Evolutionary conservation across 768 basidiomycete genomes (phyloP), one percentile per base, ranked within the genome.

Genomic region (Rhizopogon salebrosus): DNA sequence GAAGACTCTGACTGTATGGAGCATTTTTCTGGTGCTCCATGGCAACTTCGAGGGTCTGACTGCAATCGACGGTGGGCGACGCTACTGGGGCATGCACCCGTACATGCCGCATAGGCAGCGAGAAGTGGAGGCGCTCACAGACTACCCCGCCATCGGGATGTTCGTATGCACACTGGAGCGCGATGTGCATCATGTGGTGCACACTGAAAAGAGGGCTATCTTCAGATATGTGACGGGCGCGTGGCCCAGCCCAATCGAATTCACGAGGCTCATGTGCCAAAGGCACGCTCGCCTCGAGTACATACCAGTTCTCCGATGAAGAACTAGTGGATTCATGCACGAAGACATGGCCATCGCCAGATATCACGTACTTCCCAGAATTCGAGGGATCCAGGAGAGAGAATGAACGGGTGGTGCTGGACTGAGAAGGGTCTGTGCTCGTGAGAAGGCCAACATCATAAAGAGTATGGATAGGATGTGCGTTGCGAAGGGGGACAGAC

Each of bases 151-250:
- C 69, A 24, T 70, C 73, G 5, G 73, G 70, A 41, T 75, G 34
- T 48, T 77, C 75, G 62, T 87, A 89, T 18, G 77, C 70, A 66
- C 77, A 83, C 39, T 69, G 74, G 55, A 90, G 57, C n/a, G 73
- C 72, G 35, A 89, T 65, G 26, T 68, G 65, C 51, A 83, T 59
- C 41, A 79, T 70, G 63, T 90, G 88, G 6, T 62, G 56, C 16
- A 87, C 79, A 22, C 60, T 73, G 59, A 81, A 77, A 39, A 88
- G 75, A 4, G 89, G 86, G 22, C 79, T 76, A 16, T 66, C 59
- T 23, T 73, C 67, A 8, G 78, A 75, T 2, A 82, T 73, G 6
- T 80, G 75, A 53, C 69, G 68, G 31, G 36, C 53, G 35, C 50
- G 63, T 18, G 41, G 26, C 31, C 67, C 67, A 8, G 69, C 69